Evolutionary conservation across 2,329 filamentous ascomycete species (phyloP), one percentile per base, ranked within the genome.

Genomic region (Talaromyces sp.): DNA sequence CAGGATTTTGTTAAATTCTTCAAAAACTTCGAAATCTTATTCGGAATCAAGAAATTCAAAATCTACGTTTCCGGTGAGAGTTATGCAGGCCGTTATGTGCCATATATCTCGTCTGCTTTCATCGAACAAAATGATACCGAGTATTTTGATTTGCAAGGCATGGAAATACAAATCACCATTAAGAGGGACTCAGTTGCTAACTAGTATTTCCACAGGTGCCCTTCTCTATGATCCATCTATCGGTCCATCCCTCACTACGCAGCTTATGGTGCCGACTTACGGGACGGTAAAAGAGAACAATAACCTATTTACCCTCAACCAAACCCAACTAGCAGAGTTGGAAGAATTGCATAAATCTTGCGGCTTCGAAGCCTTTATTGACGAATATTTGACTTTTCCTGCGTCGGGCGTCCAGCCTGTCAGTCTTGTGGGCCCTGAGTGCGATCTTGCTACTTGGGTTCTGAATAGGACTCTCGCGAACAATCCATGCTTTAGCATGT

Each of bases 401-500:
- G 66, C 72, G 1, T 64, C 69, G 1, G 64, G 64, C 32, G 62
- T 65, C 8, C 72, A 87, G 75, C 91, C 91, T 2, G 25, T 25
- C 55, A 77, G 81, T 3, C 78, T 22, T 80, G 84, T 3, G 80
- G 81, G 62, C 72, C 75, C 75, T 0, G 69, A 75, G 0, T 93
- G 90, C 71, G 78, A 80, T 56, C 68, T 90, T 19, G 88, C 82
- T 67, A 72, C 80, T 60, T 77, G 82, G 25, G 82, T 90, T 33
- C 78, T 77, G 67, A 66, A 79, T 0, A 87, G 85, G 32, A 81
- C 82, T 8, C 64, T 78, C 6, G 69, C 77, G 1, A 73, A 84
- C 36, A 95, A 95, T 75, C 91, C 91, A 0, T 95, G 91, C 78
- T 95, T 89, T 75, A 86, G 92, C 71, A 78, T 90, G 11, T 93